phyloP scores from a whole-genome alignment of 2,329 filamentous ascomycete genomes.

The Hymenoscyphus salicellus region DNA sequence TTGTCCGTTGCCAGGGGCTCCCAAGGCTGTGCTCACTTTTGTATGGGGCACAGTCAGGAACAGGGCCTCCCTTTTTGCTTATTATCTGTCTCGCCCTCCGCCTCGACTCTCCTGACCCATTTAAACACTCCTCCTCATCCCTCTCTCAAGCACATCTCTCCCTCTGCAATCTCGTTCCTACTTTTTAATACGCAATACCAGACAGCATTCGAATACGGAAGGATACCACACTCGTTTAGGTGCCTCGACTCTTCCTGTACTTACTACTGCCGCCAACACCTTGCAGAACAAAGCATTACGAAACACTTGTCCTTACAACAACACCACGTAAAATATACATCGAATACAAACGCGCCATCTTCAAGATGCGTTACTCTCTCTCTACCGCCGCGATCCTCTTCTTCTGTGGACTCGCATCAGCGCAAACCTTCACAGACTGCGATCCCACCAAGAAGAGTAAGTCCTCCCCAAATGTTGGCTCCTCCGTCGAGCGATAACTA shows the following conservation, averaged over 20 bases:
- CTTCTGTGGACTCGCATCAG: constrained; percentile 30
- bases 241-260: constrained; percentile 3
- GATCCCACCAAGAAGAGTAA: constrained; percentile 42
- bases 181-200: background rate
- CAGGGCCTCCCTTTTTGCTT: background rate
- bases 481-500: constrained; percentile 15
- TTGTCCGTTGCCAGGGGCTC: background rate
- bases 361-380: constrained; percentile 27
- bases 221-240: constrained; percentile 12
- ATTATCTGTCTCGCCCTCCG: background rate
- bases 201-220: background rate
- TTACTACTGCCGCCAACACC: background rate
- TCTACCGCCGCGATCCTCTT: constrained; percentile 24
- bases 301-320: background rate
- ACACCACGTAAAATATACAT: background rate
- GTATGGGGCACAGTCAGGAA: constrained; percentile 1
- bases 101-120: background rate
- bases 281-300: background rate
- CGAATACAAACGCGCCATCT: background rate
- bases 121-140: background rate
- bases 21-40: background rate
- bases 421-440: constrained; percentile 46
- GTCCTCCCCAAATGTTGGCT: constrained; percentile 11
- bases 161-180: background rate
- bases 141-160: background rate